Base-by-base conservation (phyloP, 257 asterid species). In the Rauvolfia tetraphylla region DNA sequence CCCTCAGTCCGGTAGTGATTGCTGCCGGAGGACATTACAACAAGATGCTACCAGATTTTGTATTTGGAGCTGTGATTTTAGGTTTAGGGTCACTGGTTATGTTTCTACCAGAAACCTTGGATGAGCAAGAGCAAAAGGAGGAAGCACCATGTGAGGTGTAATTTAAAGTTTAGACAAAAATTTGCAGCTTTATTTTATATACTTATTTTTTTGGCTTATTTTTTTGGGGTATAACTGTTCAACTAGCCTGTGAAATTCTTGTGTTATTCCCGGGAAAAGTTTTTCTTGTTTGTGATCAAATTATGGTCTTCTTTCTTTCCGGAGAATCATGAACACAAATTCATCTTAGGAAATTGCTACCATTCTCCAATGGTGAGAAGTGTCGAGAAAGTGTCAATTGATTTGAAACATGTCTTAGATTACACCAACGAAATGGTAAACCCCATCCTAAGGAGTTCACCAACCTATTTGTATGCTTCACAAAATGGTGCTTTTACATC, bases 1-100 rank as follows among this genome's bases (percentile, higher is more conserved):
- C 83, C 34, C 29, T 81, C 33, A 63, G 86, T 72, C 86, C 89
- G 17, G 41, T 81, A 5, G 3, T 78, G 73, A 82, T 79, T 46
- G 82, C 84, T 18, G 75, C 82, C 7, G 82, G 81, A 23, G 82
- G 71, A 18, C 25, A 68, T 44, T 80, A 23, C 18, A 81, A 57
- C 34, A 72, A 68, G 22, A 66, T 81, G 69, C 36, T 81, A 46
- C 79, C 82, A 1, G 78, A 79, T 25, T 62, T 73, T 17, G 54
- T 78, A 18, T 82, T 86, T 31, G 89, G 87, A 4, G 75, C 69
- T 68, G 59, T 75, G 72, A 51, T 79, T 33, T 34, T 79, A n/a
- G 11, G 13, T 68, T 49, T 71, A 29, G 87, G 87, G 5, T 63
- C 77, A 33, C 54, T 79, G 49, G 85, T 78, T n/a, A 57, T 76